Evolutionary conservation across 441 rosid species (phyloP).

Genomic region (Adansonia madagascariensis): DNA sequence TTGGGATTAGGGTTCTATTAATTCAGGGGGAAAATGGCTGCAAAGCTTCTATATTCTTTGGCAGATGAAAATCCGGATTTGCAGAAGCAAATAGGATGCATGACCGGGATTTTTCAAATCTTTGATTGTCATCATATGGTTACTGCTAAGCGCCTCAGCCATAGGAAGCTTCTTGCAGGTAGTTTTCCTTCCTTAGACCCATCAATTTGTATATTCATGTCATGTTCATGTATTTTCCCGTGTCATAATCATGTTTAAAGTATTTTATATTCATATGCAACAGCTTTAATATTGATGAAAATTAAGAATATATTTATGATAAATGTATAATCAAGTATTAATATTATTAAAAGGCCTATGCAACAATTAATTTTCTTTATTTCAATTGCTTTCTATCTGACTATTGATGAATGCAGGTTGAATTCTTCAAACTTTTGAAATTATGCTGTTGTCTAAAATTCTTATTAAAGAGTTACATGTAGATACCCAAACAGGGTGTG

Average conservation of each 20-base stretch:
- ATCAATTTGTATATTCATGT: no score
- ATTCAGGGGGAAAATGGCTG: constrained; percentile 61
- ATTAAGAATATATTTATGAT: not conserved
- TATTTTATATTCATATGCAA: no score
- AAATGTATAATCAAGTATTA: not conserved
- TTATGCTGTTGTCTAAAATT: constrained; percentile 1
- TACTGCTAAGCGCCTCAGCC: constrained; percentile 51
- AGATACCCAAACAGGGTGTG: not conserved
- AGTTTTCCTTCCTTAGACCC: not conserved
- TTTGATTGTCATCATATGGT: constrained; percentile 76
- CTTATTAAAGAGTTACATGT: constrained; percentile 13
- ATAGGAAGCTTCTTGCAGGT: constrained; percentile 52
- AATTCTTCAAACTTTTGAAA: constrained; percentile 3
- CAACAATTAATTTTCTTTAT: constrained; percentile 10
- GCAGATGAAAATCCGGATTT: constrained; percentile 89
- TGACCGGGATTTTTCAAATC: constrained; percentile 85
- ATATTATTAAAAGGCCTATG: not conserved
- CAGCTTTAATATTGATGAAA: no score
- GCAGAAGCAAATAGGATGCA: constrained; percentile 93
- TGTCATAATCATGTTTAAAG: no score
- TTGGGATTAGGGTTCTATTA: constrained; percentile 15
- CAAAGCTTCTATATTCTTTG: constrained; percentile 82
- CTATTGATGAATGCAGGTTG: constrained; percentile 20
- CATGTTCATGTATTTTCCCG: no score
- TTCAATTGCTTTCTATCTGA: constrained; percentile 22